Evolutionary conservation across 1,284 basidiomycete genomes (phyloP).

Genomic region (Tylopilus sp.): DNA sequence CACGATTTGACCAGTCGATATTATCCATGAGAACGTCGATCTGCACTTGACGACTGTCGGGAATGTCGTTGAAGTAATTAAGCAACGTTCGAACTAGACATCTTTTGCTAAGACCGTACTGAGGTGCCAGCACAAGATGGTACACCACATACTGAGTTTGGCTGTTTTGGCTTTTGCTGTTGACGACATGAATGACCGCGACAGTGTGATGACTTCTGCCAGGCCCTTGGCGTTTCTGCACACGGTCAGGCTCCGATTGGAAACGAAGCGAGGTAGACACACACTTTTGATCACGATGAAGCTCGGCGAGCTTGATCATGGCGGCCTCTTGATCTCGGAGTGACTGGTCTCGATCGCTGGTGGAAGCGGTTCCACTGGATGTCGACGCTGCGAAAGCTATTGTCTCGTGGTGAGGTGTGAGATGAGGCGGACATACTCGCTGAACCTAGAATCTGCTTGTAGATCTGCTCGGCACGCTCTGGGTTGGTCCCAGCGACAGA

Average conservation of each 20-base stretch:
- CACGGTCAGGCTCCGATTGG: background rate
- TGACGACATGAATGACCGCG: slow-evolving; percentile 87
- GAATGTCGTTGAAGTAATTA: slow-evolving; percentile 81
- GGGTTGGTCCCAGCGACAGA: slow-evolving; percentile 41
- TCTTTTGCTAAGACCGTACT: background rate
- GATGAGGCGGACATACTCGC: slow-evolving; percentile 29
- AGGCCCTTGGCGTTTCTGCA: slow-evolving; percentile 80
- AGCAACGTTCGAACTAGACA: slow-evolving; percentile 83
- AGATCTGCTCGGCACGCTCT: slow-evolving; percentile 58
- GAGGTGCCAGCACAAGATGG: background rate
- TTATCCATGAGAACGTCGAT: slow-evolving; percentile 87
- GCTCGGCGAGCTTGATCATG: slow-evolving; percentile 80
- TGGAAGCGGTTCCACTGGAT: slow-evolving; percentile 20
- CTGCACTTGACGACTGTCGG: slow-evolving; percentile 75
- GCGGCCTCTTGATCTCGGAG: slow-evolving; percentile 85
- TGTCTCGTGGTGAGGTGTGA: slow-evolving; percentile 3
- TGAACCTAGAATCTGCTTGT: slow-evolving; percentile 59
- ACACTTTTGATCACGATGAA: slow-evolving; percentile 85
- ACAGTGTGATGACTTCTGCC: slow-evolving; percentile 83
- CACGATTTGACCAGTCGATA: slow-evolving; percentile 87
- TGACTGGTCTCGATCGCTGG: slow-evolving; percentile 48
- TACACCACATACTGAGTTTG: slow-evolving; percentile 74
- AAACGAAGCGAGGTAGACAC: slow-evolving; percentile 27
- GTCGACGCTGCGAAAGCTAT: slow-evolving; percentile 24
- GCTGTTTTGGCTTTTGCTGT: slow-evolving; percentile 99